Conservation (phyloP, 23 red algal species). For the Gracilaria caudata region DNA sequence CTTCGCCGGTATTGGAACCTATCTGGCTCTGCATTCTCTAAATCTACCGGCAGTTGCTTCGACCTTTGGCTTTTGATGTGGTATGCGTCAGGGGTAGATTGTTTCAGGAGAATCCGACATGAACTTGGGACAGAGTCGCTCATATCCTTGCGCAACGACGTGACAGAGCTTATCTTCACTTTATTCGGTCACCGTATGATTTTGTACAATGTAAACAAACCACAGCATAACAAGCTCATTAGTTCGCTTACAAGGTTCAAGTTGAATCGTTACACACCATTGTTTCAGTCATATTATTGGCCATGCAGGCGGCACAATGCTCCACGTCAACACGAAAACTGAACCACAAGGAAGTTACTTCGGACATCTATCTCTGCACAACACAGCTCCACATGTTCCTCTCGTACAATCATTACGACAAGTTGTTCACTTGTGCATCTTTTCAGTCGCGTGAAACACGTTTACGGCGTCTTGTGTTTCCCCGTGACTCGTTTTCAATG, state of each 20-base stretch:
- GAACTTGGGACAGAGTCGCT: not conserved
- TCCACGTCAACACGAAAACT: too few relatives aligned
- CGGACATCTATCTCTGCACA: too few relatives aligned
- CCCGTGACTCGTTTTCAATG: constrained; percentile 9
- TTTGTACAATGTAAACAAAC: constrained; percentile 20
- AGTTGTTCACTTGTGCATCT: not conserved
- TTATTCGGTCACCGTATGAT: not conserved
- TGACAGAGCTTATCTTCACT: not conserved
- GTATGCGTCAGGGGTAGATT: not conserved
- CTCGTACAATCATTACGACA: too few relatives aligned
- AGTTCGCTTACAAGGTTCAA: not conserved
- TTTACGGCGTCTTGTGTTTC: constrained; percentile 20
- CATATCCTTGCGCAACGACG: not conserved
- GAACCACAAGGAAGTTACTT: too few relatives aligned
- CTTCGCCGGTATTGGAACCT: constrained; percentile 76
- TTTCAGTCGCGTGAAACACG: not conserved
- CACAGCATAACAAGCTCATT: not conserved
- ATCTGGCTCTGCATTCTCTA: constrained; percentile 56
- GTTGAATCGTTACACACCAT: not conserved
- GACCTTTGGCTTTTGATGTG: constrained; percentile 25
- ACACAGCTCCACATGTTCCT: too few relatives aligned
- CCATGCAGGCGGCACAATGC: too few relatives aligned
- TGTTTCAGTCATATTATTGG: not conserved
- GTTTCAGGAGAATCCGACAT: not conserved
- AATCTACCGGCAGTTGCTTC: constrained; percentile 59